These are phyloP conservation scores for Salix koriyanagi DNA, from an alignment of 345 rosid genomes.

Conservation along the genomic window DNA sequence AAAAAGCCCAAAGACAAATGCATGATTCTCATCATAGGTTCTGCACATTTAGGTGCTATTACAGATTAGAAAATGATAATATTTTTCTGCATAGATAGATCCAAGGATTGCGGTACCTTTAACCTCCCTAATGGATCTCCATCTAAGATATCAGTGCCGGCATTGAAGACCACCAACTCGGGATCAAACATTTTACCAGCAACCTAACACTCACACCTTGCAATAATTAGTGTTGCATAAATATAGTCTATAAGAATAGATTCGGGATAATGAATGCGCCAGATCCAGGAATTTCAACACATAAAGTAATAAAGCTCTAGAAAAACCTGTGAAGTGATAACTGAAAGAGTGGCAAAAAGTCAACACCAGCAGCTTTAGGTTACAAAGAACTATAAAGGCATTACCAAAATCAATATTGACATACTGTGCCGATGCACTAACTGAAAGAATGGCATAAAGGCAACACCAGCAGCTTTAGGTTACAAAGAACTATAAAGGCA, in stretches of 20 bases:
- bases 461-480: background rate
- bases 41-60: constrained; percentile 1
- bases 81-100: background rate
- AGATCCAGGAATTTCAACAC: too few relatives aligned
- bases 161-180: constrained; percentile 80
- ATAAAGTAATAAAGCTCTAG: too few relatives aligned
- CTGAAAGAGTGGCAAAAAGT: background rate
- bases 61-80: background rate
- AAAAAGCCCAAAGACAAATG: too few relatives aligned
- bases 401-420: background rate
- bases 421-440: background rate
- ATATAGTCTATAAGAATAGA: background rate
- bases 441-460: background rate
- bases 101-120: constrained; percentile 41
- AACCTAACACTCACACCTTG: constrained; percentile 44
- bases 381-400: background rate
- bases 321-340: background rate
- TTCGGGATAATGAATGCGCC: background rate
- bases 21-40: background rate
- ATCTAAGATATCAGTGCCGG: constrained; percentile 93
- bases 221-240: background rate
- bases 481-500: background rate
- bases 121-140: constrained; percentile 91
- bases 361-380: background rate
- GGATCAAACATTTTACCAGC: constrained; percentile 62